These are phyloP conservation scores for Pythium periplocum DNA, from an alignment of 352 stramenopile genomes.

Conservation along the genomic window DNA sequence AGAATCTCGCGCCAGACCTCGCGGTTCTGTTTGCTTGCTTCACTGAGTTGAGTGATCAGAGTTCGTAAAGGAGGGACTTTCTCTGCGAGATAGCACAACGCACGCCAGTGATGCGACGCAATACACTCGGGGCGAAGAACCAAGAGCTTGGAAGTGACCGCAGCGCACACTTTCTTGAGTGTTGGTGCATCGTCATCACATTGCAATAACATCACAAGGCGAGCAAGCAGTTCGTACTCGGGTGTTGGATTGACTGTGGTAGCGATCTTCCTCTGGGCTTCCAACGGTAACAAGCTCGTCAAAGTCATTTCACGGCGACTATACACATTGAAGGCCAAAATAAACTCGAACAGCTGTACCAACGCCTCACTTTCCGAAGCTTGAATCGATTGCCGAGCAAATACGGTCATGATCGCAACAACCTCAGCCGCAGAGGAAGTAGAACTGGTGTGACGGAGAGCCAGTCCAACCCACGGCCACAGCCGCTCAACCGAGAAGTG, in stretches of 20 bases:
- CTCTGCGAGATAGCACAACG: constrained; percentile 21
- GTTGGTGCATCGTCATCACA: constrained; percentile 11
- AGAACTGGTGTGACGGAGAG: neutral
- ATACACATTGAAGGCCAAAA: too few species aligned
- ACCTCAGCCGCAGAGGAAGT: too few species aligned
- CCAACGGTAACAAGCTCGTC: too few species aligned
- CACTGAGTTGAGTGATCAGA: constrained; percentile 2
- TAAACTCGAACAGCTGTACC: too few species aligned
- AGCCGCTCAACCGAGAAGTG: constrained; percentile 25
- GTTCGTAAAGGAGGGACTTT: constrained; percentile 7
- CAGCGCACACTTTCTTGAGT: constrained; percentile 7
- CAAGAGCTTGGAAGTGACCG: constrained; percentile 19
- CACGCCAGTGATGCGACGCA: constrained; percentile 16
- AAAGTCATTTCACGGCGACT: too few species aligned
- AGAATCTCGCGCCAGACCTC: neutral
- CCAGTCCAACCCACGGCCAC: constrained; percentile 28
- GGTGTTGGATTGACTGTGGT: too few species aligned
- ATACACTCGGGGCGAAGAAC: constrained; percentile 10
- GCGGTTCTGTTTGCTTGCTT: neutral
- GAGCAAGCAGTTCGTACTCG: constrained; percentile 3
- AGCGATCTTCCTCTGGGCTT: too few species aligned
- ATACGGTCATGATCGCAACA: too few species aligned
- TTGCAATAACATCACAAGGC: constrained; percentile 14
- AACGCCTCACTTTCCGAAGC: too few species aligned
- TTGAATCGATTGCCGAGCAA: too few species aligned